Evolutionary conservation across 371 early-diverging fungal genomes (phyloP).

Genomic region (Lichtheimia ramosa): DNA sequence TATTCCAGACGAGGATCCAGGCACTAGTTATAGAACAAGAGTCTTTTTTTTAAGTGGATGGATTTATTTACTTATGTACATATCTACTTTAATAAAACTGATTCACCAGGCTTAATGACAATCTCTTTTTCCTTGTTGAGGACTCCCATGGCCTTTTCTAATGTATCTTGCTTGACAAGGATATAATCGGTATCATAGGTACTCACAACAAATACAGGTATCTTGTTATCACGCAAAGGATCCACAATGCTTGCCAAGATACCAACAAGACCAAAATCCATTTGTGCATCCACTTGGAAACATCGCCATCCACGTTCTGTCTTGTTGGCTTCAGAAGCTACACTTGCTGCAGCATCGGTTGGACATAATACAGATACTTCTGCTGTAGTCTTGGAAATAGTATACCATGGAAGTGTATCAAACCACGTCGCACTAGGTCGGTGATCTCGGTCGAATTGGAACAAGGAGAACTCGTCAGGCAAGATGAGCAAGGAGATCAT

Average conservation of each 20-base stretch:
- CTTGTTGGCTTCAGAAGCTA: conserved; percentile 36
- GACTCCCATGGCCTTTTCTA: conserved; percentile 42
- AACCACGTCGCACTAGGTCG: conserved; percentile 15
- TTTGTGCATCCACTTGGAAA: conserved; percentile 66
- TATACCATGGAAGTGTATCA: conserved; percentile 44
- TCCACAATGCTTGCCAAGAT: conserved; percentile 63
- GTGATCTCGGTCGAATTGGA: conserved; percentile 29
- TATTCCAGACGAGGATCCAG: not conserved
- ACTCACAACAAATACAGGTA: conserved; percentile 73
- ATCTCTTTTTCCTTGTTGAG: conserved; percentile 22
- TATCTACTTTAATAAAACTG: conserved; percentile 3
- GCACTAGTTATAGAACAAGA: not conserved
- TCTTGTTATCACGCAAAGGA: conserved; percentile 54
- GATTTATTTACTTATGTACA: not conserved
- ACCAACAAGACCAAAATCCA: conserved; percentile 79
- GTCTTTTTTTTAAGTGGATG: not conserved
- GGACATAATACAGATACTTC: conserved; percentile 65
- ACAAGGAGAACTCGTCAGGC: conserved; percentile 37
- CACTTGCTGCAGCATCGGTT: conserved; percentile 10
- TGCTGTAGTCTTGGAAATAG: conserved; percentile 53
- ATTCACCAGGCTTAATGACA: conserved; percentile 14
- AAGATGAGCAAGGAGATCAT: conserved; percentile 27
- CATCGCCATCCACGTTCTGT: conserved; percentile 58
- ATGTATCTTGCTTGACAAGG: conserved; percentile 64
- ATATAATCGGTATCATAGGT: conserved; percentile 84